Evolutionary conservation across 805 yeast species (phyloP), one percentile per base, ranked within the genome.

Genomic region (Ogataea salicorniae): DNA sequence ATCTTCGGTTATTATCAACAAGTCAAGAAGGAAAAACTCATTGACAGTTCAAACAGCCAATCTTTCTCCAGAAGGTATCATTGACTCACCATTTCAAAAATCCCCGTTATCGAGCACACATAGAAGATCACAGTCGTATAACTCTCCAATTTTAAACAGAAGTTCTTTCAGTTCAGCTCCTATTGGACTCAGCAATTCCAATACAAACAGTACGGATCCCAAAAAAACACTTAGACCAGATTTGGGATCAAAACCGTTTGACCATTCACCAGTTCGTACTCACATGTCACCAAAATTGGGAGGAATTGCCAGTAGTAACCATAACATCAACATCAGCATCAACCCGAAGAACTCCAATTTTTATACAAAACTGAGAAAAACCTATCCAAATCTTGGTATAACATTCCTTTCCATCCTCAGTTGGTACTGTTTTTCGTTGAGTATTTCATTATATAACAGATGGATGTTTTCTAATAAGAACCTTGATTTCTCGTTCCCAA

Each of bases 381-480:
- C 56, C 2, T 63, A 60, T 41, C 69, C 69, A 9, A 50, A 66
- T 47, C 34, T 62, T 8, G 59, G 58, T 5, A 54, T 57, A 11
- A 63, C 62, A 15, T 26, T 59, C 2, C 6, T 51, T 5, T 62
- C 71, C 5, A 68, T 67, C 38, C 13, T 61, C 22, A 48, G 62
- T 26, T 87, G 94, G 95, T 87, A 84, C 56, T 48, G 74, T 16
- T 83, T 84, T 49, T 83, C 91, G 6, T 70, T 86, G 47, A 68
- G 86, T 16, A 79, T 87, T 17, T 83, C 91, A 8, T 66, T 87
- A 31, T 94, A 92, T 70, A 94, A 94, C 72, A 91, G 91, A 69
- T 90, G 97, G 97, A 92, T 92, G 97, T 94, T 92, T 70, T 91
- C 92, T 37, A 74, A 55, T 46, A 62, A 77, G 9, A 85, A 88